A percentile compares a stretch with the other conserved stretches of the same genome.
Evolutionary conservation across 73 alveolate species (phyloP).

Genomic region (Paramecium biaurelia): DNA sequence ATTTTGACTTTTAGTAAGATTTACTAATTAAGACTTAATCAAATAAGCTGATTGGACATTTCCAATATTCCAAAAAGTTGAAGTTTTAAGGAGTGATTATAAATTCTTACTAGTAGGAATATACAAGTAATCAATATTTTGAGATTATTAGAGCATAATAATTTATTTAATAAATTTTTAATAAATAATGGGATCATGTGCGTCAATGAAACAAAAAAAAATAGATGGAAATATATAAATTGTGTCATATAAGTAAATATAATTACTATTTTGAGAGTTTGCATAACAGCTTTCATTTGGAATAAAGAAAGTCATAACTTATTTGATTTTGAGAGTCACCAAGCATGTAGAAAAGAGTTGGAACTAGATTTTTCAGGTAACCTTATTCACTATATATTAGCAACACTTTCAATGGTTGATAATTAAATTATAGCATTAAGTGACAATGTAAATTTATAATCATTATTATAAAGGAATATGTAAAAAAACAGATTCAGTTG

Average conservation of each 20-base stretch:
- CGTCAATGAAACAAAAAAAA: constrained; percentile 34
- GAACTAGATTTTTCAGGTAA: constrained; percentile 51
- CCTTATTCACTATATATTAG: neutral
- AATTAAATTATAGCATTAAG: constrained; percentile 32
- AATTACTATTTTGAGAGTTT: neutral
- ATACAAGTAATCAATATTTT: constrained; percentile 31
- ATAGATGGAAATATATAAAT: neutral
- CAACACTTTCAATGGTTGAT: constrained; percentile 46
- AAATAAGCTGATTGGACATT: neutral
- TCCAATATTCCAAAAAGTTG: neutral
- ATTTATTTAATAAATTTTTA: neutral
- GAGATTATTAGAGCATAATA: neutral
- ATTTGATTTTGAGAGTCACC: constrained; percentile 36
- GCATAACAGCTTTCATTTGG: constrained; percentile 43
- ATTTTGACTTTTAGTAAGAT: neutral
- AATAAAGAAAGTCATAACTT: constrained; percentile 41
- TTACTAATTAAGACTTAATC: neutral
- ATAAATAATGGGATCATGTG: constrained; percentile 33
- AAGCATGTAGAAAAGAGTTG: neutral
- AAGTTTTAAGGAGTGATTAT: neutral
- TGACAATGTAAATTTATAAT: constrained; percentile 2
- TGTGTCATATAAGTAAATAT: neutral
- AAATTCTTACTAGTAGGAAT: neutral
- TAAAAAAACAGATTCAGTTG: neutral
- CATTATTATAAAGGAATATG: constrained; percentile 4